These are phyloP conservation scores for Hymenoscyphus fructigenus DNA, from an alignment of 2,329 filamentous ascomycete species.

Conservation along the genomic window DNA sequence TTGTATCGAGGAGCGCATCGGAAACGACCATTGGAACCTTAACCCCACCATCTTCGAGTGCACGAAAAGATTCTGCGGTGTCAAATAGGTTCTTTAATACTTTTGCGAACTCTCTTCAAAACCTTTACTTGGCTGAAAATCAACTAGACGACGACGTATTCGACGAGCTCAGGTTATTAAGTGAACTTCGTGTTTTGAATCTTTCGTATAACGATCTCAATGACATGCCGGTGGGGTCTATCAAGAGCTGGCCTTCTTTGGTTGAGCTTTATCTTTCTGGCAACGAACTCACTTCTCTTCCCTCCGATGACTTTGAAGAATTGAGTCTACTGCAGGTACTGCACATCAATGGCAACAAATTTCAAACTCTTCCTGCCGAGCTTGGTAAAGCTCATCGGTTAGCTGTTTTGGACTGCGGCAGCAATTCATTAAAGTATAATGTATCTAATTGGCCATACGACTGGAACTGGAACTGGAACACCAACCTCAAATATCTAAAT, in stretches of 20 bases:
- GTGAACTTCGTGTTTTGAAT: conserved; percentile 85
- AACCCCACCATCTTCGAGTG: conserved; percentile 51
- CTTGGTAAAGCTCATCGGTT: conserved; percentile 92
- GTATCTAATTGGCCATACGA: conserved; percentile 99
- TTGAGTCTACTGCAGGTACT: conserved; percentile 82
- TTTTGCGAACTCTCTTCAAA: conserved; percentile 80
- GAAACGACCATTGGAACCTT: conserved; percentile 42
- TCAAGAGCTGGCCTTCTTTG: conserved; percentile 86
- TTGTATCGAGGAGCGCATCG: conserved; percentile 66
- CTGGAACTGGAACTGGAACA: conserved; percentile 99
- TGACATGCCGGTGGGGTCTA: conserved; percentile 84
- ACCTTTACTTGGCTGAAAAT: conserved; percentile 90
- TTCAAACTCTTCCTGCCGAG: conserved; percentile 93
- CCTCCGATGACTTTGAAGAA: conserved; percentile 91
- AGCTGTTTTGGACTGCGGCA: conserved; percentile 88
- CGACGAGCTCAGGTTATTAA: conserved; percentile 79
- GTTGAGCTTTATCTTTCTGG: conserved; percentile 92
- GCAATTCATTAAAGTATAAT: conserved; percentile 96
- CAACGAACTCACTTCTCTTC: conserved; percentile 87
- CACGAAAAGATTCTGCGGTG: conserved; percentile 85
- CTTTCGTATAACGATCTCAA: conserved; percentile 93
- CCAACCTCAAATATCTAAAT: conserved; percentile 91
- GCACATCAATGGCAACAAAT: conserved; percentile 97
- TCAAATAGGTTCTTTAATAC: conserved; percentile 79
- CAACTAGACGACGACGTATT: conserved; percentile 93